A percentile compares a stretch with the other conserved stretches of the same genome.
These are phyloP conservation scores for Suillus fuscotomentosus DNA, from an alignment of 768 basidiomycete species.

Conservation along the genomic window DNA sequence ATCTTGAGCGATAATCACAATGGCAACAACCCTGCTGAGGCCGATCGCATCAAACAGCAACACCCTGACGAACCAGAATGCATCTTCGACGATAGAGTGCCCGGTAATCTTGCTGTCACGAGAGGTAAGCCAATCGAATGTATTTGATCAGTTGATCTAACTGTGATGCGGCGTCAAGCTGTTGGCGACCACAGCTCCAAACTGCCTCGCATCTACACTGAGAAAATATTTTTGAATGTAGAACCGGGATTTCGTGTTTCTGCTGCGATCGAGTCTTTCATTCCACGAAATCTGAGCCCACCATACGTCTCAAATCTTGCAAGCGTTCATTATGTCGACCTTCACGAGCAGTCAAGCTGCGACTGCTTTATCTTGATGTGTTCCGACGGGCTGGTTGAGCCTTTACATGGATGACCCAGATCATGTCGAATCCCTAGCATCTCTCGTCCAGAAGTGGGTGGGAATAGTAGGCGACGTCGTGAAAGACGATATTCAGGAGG, in stretches of 20 bases:
- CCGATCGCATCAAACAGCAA: constrained; percentile 35
- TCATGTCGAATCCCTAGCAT: constrained; percentile 26
- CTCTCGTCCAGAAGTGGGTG: constrained; percentile 35
- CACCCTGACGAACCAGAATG: constrained; percentile 49
- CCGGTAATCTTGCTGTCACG: constrained; percentile 48
- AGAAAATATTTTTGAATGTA: constrained; percentile 44
- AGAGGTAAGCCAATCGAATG: constrained; percentile 15
- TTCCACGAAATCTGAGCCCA: constrained; percentile 47
- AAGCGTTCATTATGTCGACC: constrained; percentile 40
- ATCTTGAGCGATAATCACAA: constrained; percentile 49
- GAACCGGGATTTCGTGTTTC: constrained; percentile 36
- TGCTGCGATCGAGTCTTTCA: constrained; percentile 37
- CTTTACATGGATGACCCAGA: constrained; percentile 4
- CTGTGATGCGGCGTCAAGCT: constrained; percentile 29
- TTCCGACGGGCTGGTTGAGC: constrained; percentile 53
- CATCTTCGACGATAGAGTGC: constrained; percentile 43
- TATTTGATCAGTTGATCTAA: neutral
- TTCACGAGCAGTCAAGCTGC: constrained; percentile 21
- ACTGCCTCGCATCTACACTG: constrained; percentile 45
- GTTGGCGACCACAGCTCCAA: constrained; percentile 56
- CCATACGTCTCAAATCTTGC: constrained; percentile 50
- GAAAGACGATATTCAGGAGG: constrained; percentile 9
- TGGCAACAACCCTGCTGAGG: constrained; percentile 41
- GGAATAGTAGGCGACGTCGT: constrained; percentile 21
- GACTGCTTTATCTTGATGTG: constrained; percentile 44